These are phyloP conservation scores for Melastoma candidum DNA, from an alignment of 441 rosid species.

Conservation along the genomic window DNA sequence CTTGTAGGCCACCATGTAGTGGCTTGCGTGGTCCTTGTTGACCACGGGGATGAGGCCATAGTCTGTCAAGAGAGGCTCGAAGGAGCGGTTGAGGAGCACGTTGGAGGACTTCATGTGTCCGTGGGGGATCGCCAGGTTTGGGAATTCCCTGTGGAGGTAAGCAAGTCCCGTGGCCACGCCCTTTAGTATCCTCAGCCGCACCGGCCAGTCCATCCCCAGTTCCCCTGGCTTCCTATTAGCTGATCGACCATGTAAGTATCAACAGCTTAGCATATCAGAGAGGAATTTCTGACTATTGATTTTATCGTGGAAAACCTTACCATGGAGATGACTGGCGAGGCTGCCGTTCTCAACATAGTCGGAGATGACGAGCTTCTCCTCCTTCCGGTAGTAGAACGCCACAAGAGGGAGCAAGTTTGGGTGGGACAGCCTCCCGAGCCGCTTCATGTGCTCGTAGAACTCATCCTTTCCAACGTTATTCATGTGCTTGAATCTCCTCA, in stretches of 20 bases:
- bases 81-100: conserved; percentile 48
- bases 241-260: conserved; percentile 13
- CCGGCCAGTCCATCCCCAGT: conserved; percentile 61
- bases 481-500: conserved; percentile 86
- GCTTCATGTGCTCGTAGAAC: conserved; percentile 72
- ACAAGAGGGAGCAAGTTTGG: conserved; percentile 57
- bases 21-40: conserved; percentile 58
- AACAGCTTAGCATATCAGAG: not conserved
- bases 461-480: conserved; percentile 67
- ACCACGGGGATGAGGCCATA: conserved; percentile 63
- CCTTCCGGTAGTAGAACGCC: conserved; percentile 80
- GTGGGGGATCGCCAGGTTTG: conserved; percentile 50
- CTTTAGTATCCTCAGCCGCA: conserved; percentile 55
- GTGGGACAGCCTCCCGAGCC: conserved; percentile 62
- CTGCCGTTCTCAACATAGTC: conserved; percentile 55
- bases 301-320: conserved; percentile 19
- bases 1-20: conserved; percentile 60
- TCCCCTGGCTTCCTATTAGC: conserved; percentile 45
- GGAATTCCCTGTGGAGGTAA: conserved; percentile 63
- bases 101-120: conserved; percentile 96
- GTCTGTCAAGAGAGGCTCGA: conserved; percentile 60
- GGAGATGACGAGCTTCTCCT: conserved; percentile 82
- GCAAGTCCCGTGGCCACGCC: conserved; percentile 69
- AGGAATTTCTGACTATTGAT: too few relatives aligned
- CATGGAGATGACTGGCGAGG: conserved; percentile 79